A percentile compares a stretch with the other conserved stretches of the same genome.
Evolutionary conservation across 2,329 filamentous ascomycete genomes (phyloP).

Genomic region (Parafenestella ontariensis): DNA sequence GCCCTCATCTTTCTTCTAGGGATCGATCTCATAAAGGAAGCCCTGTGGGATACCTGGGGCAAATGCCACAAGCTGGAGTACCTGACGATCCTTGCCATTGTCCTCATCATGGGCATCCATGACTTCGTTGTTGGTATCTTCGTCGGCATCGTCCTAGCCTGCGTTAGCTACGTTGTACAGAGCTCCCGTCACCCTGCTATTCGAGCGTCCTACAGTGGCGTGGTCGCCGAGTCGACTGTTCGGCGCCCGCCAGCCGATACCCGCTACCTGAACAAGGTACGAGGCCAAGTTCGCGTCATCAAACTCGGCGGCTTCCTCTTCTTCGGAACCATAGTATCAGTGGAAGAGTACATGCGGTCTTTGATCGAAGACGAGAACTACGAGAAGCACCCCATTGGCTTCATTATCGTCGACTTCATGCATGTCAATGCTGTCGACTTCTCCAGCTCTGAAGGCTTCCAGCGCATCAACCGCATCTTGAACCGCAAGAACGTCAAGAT

Average conservation of each 20-base stretch:
- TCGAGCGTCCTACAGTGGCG: conserved; percentile 86
- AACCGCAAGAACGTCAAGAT: conserved; percentile 78
- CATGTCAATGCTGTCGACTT: conserved; percentile 95
- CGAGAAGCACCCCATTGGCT: conserved; percentile 78
- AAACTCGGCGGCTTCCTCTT: conserved; percentile 97
- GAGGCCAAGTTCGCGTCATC: conserved; percentile 86
- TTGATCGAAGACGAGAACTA: conserved; percentile 87
- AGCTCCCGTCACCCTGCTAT: conserved; percentile 90
- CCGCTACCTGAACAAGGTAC: conserved; percentile 83
- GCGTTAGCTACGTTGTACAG: conserved; percentile 88
- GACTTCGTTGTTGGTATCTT: conserved; percentile 96
- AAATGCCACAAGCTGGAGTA: conserved; percentile 90
- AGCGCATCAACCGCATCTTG: conserved; percentile 85
- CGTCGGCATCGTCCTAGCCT: conserved; percentile 88
- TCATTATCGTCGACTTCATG: conserved; percentile 85
- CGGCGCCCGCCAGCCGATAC: conserved; percentile 88
- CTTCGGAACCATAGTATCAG: conserved; percentile 95
- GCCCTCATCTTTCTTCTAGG: conserved; percentile 94
- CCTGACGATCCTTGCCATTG: conserved; percentile 84
- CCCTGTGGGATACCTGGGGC: conserved; percentile 85
- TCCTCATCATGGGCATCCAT: conserved; percentile 93
- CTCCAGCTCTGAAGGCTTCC: conserved; percentile 94
- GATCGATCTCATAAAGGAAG: conserved; percentile 89
- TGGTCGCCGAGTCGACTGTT: conserved; percentile 89
- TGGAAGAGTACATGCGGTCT: conserved; percentile 84